A percentile compares a stretch with the other conserved stretches of the same genome.
Evolutionary conservation across 352 stramenopile genomes (phyloP).

Genomic region (Phytophthora tentaculata): DNA sequence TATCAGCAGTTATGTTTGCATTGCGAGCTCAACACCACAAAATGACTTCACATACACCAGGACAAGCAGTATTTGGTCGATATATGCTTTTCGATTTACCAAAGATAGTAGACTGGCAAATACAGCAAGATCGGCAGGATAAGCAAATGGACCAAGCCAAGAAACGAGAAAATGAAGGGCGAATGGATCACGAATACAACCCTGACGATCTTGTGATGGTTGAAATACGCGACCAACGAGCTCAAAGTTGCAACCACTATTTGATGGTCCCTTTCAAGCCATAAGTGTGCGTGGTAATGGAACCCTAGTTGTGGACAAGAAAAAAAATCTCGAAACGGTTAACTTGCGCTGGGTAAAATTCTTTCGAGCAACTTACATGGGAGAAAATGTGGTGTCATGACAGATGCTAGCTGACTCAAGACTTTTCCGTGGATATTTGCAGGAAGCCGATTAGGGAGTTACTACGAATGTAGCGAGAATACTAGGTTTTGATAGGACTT

Average conservation of each 20-base stretch:
- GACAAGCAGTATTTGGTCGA: neutral
- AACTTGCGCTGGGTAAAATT: neutral
- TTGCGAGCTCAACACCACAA: neutral
- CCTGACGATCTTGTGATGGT: neutral
- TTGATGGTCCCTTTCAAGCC: neutral
- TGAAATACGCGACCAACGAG: neutral
- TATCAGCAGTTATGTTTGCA: no score
- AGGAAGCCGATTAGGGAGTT: no score
- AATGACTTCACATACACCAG: neutral
- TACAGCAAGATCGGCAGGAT: neutral
- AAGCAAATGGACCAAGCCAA: neutral
- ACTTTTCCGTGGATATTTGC: no score
- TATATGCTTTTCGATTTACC: neutral
- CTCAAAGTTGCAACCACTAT: neutral
- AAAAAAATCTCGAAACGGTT: neutral
- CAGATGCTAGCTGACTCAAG: no score
- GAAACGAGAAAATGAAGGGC: neutral
- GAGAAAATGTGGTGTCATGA: neutral
- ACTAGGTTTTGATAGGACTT: no score
- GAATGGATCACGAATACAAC: neutral
- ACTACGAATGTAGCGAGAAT: no score
- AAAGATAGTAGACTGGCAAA: neutral
- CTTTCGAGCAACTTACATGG: neutral
- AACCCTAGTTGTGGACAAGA: neutral
- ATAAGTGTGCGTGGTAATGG: neutral